Base-by-base conservation (phyloP, 2,329 filamentous ascomycete species). In the Apiospora aurea region DNA sequence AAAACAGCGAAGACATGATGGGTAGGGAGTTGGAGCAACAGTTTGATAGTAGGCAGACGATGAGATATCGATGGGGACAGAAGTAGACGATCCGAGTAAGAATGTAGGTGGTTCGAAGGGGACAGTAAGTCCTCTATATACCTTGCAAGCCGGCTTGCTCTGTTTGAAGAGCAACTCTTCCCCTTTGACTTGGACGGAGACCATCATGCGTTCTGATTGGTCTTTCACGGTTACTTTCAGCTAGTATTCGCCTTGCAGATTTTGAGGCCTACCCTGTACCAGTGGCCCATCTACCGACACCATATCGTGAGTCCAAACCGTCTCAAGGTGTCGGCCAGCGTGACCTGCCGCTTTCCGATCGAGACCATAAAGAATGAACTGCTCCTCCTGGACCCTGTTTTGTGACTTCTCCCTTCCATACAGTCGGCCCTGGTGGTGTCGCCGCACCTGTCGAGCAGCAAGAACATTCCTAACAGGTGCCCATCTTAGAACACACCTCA, bases 1-100 rank as follows among this genome's bases (percentile, higher is more conserved):
- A 69, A 46, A 74, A 76, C 26, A 73, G 7, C 4, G 66, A 67
- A 44, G 66, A 46, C 66, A 67, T 67, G 14, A 13, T 11, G 46
- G 66, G 2, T 24, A 24, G 6, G 16, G 26, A 14, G 1, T 21
- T n/a, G n/a, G 46, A n/a, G 21, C 8, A n/a, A 49, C 46, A n/a
- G 46, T 49, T 49, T n/a, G 5, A 10, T 10, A 49, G 57, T 11
- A 7, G 21, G 14, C 21, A 66, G 57, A 21, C 57, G 24, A 41
- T 4, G 10, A 21, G 0, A 26, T 6, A 4, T 18, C 4, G 6
- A 16, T 38, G 29, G 26, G 16, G 16, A 21, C 18, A 3, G 2
- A 4, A 7, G 21, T 21, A 18, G 21, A 8, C 24, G 38, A 38
- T 21, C 16, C n/a, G 21, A 41, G 57, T 41, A 41, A 21, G 14